Evolutionary conservation across 495 filamentous ascomycete genomes (phyloP), one percentile per base, ranked within the genome.

Genomic region (Trichoderma orchidacearum): DNA sequence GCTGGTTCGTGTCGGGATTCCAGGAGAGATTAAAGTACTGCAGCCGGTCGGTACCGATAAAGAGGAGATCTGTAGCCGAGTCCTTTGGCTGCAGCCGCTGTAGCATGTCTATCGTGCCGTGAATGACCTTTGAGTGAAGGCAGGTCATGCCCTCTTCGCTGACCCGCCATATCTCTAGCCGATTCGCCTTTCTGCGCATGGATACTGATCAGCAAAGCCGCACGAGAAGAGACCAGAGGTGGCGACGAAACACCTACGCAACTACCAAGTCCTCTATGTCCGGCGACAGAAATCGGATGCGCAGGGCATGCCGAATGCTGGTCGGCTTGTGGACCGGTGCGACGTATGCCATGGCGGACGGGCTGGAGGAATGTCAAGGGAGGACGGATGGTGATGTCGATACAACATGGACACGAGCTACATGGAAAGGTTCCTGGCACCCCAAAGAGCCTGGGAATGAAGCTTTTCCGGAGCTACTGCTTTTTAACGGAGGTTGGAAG

Each of bases 251-350:
- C 51, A 52, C 87, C 69, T 80, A 96, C 92, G 89, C 90, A 59
- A 95, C 75, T 48, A 96, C 84, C 62, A 98, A 73, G 60, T 84
- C 89, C 59, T 92, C 84, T 57, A 92, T 83, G 35, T 87, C 81
- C 3, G 81, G 67, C 56, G 76, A 75, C 18, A 95, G 72, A 58
- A 98, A 81, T 57, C 83, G 80, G 48, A 90, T 74, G 63, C 85
- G 90, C 57, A 97, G 66, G 11, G 90, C 90, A 78, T 95, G 85
- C 35, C 89, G 83, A 56, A 96, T 83, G 68, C 88, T 94, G 66
- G 85, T 95, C 27, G 93, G 86, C 61, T 85, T 76, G 69, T 97
- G 93, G 56, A 99, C 95, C 4, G 93, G 91, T 59, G 89, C 90
- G 58, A 99, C 73, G 63, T 96, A 99, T 51, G 94, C 86, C 93